These are phyloP conservation scores for Hypericum perforatum DNA, from an alignment of 345 rosid genomes.

Conservation along the genomic window DNA sequence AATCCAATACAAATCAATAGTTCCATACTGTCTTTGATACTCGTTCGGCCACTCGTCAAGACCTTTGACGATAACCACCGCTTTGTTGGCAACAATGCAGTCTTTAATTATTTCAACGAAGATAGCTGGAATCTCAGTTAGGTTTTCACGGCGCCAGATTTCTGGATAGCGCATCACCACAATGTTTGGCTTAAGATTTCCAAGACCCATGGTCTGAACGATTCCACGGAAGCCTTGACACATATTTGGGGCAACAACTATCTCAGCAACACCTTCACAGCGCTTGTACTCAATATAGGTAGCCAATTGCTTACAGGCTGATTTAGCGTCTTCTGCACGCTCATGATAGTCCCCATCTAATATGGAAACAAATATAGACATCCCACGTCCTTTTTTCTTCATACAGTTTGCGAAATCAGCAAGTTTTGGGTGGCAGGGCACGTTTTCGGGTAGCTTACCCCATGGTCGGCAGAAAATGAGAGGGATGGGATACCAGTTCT, in stretches of 20 bases:
- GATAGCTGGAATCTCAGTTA: slow-evolving; percentile 81
- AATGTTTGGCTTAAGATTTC: slow-evolving; percentile 94
- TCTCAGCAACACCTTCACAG: slow-evolving; percentile 98
- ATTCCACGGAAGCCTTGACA: slow-evolving; percentile 93
- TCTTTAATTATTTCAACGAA: slow-evolving; percentile 90
- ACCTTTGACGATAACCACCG: slow-evolving; percentile 96
- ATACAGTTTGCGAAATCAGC: slow-evolving; percentile 98
- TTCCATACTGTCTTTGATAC: slow-evolving; percentile 93
- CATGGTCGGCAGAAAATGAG: slow-evolving; percentile 97
- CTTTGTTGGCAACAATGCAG: slow-evolving; percentile 95
- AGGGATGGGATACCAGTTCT: slow-evolving; percentile 99
- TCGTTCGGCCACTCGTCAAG: slow-evolving; percentile 99
- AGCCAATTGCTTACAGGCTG: slow-evolving; percentile 73
- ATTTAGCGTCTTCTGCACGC: slow-evolving; percentile 89
- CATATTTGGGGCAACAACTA: slow-evolving; percentile 97
- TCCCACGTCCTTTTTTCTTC: slow-evolving; percentile 99
- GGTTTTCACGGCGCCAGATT: slow-evolving; percentile 95
- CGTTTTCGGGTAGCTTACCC: slow-evolving; percentile 98
- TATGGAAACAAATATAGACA: slow-evolving; percentile 89
- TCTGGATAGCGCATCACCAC: slow-evolving; percentile 98
- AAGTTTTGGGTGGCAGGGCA: slow-evolving; percentile 97
- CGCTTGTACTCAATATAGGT: slow-evolving; percentile 87
- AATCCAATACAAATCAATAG: slow-evolving; percentile 96
- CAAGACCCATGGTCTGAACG: slow-evolving; percentile 97
- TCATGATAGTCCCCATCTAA: slow-evolving; percentile 96